Evolutionary conservation across 1,139 yeast species (phyloP).

Genomic region (Nakaseomyces kungkrabaensis): DNA sequence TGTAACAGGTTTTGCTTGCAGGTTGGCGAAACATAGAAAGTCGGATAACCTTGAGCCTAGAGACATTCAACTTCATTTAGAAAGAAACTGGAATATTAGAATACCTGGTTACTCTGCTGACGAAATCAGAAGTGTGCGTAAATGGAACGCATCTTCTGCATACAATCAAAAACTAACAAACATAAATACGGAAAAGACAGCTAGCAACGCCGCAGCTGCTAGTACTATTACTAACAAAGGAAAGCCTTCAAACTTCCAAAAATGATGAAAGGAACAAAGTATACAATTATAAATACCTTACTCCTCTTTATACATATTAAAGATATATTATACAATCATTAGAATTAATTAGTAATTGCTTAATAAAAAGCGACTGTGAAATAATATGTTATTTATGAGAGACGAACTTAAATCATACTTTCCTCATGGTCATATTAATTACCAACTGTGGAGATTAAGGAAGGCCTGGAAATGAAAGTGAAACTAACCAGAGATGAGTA

Average conservation of each 20-base stretch:
- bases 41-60: slow-evolving; percentile 80
- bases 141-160: slow-evolving; percentile 63
- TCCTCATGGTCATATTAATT: no score
- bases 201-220: slow-evolving; percentile 7
- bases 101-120: slow-evolving; percentile 91
- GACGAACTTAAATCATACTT: no score
- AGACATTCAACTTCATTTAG: slow-evolving; percentile 86
- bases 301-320: background rate
- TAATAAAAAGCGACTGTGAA: no score
- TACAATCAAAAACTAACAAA: slow-evolving; percentile 67
- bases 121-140: slow-evolving; percentile 75
- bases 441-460: no score
- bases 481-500: no score
- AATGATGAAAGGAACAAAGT: background rate
- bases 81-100: slow-evolving; percentile 90
- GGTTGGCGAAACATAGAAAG: slow-evolving; percentile 88
- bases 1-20: slow-evolving; percentile 87
- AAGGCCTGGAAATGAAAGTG: no score
- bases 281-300: no score
- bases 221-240: slow-evolving; percentile 5
- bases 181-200: slow-evolving; percentile 32
- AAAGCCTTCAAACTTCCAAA: background rate
- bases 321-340: no score
- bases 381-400: no score
- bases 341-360: no score